Evolutionary conservation across 2,329 filamentous ascomycete genomes (phyloP).

Genomic region (Whalleya microplaca): DNA sequence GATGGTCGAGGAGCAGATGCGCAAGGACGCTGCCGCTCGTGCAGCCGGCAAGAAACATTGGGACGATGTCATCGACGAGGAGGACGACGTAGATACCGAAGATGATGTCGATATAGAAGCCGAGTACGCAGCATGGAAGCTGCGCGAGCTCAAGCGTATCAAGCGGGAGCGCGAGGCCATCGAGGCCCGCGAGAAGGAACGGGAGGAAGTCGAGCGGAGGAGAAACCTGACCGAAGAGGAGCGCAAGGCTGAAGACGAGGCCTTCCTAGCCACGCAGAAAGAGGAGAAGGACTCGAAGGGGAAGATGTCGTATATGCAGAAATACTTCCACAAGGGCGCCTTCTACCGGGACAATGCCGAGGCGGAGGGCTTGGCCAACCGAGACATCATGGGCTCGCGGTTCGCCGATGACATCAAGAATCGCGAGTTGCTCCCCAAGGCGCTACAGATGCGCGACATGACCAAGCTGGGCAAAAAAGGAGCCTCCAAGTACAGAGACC

Average conservation of each 20-base stretch:
- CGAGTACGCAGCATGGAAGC: slow-evolving; percentile 90
- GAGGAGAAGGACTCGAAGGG: slow-evolving; percentile 78
- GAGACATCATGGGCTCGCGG: slow-evolving; percentile 83
- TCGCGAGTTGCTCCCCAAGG: slow-evolving; percentile 83
- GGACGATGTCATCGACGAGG: slow-evolving; percentile 74
- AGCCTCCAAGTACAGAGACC: slow-evolving; percentile 84
- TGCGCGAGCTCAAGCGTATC: slow-evolving; percentile 86
- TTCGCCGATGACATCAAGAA: slow-evolving; percentile 85
- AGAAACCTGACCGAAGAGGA: slow-evolving; percentile 87
- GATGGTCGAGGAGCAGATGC: slow-evolving; percentile 86
- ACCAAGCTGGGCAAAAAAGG: slow-evolving; percentile 93
- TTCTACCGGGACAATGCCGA: slow-evolving; percentile 87
- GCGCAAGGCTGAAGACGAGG: slow-evolving; percentile 81
- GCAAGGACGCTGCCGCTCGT: slow-evolving; percentile 76
- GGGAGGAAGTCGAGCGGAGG: slow-evolving; percentile 86
- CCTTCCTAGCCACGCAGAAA: slow-evolving; percentile 75
- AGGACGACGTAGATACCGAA: slow-evolving; percentile 82
- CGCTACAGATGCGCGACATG: slow-evolving; percentile 91
- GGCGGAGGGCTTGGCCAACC: slow-evolving; percentile 73
- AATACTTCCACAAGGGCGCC: slow-evolving; percentile 95
- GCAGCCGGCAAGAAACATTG: slow-evolving; percentile 81
- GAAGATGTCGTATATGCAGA: slow-evolving; percentile 89
- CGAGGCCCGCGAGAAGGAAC: slow-evolving; percentile 80
- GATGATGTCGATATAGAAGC: slow-evolving; percentile 86
- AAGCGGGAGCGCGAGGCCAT: slow-evolving; percentile 86